These are phyloP conservation scores for Monascus ruber DNA, from an alignment of 2,329 filamentous ascomycete species.

Conservation along the genomic window DNA sequence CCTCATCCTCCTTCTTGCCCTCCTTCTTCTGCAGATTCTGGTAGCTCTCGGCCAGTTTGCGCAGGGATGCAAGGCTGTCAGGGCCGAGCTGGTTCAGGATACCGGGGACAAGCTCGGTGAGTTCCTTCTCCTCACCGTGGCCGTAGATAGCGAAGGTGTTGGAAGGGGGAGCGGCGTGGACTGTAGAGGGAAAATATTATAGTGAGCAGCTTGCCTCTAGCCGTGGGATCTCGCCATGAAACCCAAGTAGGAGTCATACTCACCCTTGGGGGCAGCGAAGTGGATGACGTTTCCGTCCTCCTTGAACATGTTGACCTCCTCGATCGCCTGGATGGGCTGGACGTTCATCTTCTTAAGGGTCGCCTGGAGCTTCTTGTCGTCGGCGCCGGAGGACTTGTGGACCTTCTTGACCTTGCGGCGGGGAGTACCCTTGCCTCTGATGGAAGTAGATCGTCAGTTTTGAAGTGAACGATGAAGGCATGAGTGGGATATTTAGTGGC, in stretches of 20 bases:
- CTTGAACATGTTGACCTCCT: slow-evolving; percentile 99
- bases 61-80: slow-evolving; percentile 91
- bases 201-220: background rate
- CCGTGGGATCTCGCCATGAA: background rate
- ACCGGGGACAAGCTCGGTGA: slow-evolving; percentile 96
- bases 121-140: slow-evolving; percentile 97
- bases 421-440: slow-evolving; percentile 91
- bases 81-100: slow-evolving; percentile 99
- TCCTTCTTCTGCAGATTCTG: slow-evolving; percentile 96
- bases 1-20: slow-evolving; percentile 66
- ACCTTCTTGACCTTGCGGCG: slow-evolving; percentile 98
- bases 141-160: slow-evolving; percentile 99
- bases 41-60: slow-evolving; percentile 98
- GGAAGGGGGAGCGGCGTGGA: slow-evolving; percentile 90
- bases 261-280: slow-evolving; percentile 96
- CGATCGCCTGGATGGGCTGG: slow-evolving; percentile 97
- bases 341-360: slow-evolving; percentile 99
- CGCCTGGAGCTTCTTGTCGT: slow-evolving; percentile 99
- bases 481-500: too few relatives aligned
- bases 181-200: slow-evolving; percentile 36
- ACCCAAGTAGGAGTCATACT: slow-evolving; percentile 25
- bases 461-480: too few relatives aligned
- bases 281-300: slow-evolving; percentile 99
- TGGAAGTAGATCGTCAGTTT: slow-evolving; percentile 1
- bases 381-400: slow-evolving; percentile 79